Evolutionary conservation across 768 basidiomycete species (phyloP).

Genomic region (Lepiota venenata): DNA sequence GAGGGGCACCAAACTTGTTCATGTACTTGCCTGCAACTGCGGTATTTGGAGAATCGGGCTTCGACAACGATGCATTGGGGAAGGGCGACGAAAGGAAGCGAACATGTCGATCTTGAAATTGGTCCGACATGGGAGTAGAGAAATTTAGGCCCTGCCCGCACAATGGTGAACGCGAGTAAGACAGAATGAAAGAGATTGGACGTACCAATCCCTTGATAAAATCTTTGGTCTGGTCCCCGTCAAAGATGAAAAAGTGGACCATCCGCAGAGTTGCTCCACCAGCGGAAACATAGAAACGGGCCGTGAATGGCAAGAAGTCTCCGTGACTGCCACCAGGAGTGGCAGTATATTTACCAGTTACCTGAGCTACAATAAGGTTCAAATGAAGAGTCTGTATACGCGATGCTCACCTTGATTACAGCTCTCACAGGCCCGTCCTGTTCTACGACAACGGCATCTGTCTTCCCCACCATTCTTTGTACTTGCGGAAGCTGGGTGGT

Average conservation of each 20-base stretch:
- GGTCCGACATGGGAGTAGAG: constrained; percentile 29
- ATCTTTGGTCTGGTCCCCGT: constrained; percentile 33
- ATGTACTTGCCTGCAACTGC: neutral
- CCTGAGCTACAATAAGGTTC: constrained; percentile 13
- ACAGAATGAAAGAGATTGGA: neutral
- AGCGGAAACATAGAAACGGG: constrained; percentile 32
- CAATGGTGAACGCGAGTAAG: neutral
- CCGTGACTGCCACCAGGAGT: constrained; percentile 24
- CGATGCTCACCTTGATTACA: constrained; percentile 28
- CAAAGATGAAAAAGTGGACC: constrained; percentile 36
- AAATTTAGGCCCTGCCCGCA: constrained; percentile 27
- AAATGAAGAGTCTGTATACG: neutral
- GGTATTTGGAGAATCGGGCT: neutral
- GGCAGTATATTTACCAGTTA: constrained; percentile 30
- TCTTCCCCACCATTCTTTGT: constrained; percentile 19
- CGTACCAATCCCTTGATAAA: constrained; percentile 34
- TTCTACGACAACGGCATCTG: constrained; percentile 28
- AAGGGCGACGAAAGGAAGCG: constrained; percentile 24
- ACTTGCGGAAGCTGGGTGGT: constrained; percentile 13
- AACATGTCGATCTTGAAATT: constrained; percentile 32
- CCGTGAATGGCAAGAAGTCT: constrained; percentile 32
- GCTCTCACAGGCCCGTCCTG: constrained; percentile 34
- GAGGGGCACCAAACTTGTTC: neutral
- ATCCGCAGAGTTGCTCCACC: constrained; percentile 28
- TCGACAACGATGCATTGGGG: constrained; percentile 14